Base-by-base conservation (phyloP, 208 protist genomes). In the Trypanosoma vivax region DNA sequence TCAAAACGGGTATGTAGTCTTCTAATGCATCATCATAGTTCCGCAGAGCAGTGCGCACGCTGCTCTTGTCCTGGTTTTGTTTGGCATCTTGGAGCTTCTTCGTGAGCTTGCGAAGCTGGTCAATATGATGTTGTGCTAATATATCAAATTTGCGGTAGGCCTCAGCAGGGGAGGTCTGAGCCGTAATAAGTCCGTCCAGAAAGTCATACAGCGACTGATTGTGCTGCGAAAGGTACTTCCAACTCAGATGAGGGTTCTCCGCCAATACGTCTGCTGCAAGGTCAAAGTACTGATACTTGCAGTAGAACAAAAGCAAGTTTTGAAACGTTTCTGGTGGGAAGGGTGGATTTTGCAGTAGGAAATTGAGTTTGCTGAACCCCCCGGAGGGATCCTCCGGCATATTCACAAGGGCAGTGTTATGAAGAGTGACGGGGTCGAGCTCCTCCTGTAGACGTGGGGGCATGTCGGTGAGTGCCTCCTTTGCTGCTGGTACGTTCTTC, bases 371-470 rank as follows among this genome's bases (percentile, higher is more conserved):
- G 65, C 88, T 88, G 70, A 98, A 98, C 2, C 92, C 95, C 31
- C 48, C 83, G 23, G 83, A 94, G 1, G 96, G 90, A 52, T 98
- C 92, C 46, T 90, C 76, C 45, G 95, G 86, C 94, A 98, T 98
- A 74, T 97, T 92, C 70, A 98, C 89, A 28, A 98, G 80, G 5
- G 95, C 96, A n/a, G 88, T 94, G 88, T 98, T 98, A 78, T 98
- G 96, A 33, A 98, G 75, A 45, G 96, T 97, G 16, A 98, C 96
- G 13, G 96, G 90, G 71, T 98, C 96, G 2, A 98, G 79, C 71
- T 98, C 96, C 55, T 96, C 89, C 46, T 98, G 93, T 7, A 63
- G 47, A 48, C 96, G 86, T 10, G 95, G 96, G 7, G 96, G 96
- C 96, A 98, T 98, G 66, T 98, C 95, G 9, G 87, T 95, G 16